These are phyloP conservation scores for Soucietia sequanensis DNA, from an alignment of 805 yeast species.

Conservation along the genomic window DNA sequence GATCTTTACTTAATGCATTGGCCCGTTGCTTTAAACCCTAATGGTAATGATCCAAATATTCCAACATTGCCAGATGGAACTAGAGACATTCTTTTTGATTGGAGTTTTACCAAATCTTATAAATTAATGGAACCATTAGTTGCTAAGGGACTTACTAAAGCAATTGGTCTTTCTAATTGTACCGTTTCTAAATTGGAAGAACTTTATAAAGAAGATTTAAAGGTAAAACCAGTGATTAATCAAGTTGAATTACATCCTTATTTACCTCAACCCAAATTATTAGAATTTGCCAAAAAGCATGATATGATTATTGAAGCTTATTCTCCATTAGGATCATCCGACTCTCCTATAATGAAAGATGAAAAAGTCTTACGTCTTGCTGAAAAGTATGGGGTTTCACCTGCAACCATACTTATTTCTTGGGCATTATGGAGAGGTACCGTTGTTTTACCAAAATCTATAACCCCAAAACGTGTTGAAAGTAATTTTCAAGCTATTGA, in stretches of 20 bases:
- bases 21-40: constrained; percentile 55
- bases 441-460: constrained; percentile 44
- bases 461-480: constrained; percentile 25
- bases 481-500: constrained; percentile 34
- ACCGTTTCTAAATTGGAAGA: constrained; percentile 43
- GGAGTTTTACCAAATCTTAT: constrained; percentile 55
- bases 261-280: constrained; percentile 44
- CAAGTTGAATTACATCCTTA: constrained; percentile 70
- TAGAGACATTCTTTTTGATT: constrained; percentile 25
- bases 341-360: constrained; percentile 51
- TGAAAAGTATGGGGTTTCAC: constrained; percentile 36
- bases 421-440: constrained; percentile 61
- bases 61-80: constrained; percentile 36
- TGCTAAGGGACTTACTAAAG: constrained; percentile 51
- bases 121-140: constrained; percentile 54
- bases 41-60: constrained; percentile 28
- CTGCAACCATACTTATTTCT: constrained; percentile 54
- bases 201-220: constrained; percentile 49
- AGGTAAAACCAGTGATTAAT: constrained; percentile 62
- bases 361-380: constrained; percentile 44
- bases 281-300: constrained; percentile 47
- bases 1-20: constrained; percentile 81
- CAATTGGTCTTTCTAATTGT: constrained; percentile 80
- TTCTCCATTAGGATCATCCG: constrained; percentile 69
- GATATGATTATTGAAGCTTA: constrained; percentile 58